phyloP scores from a whole-genome alignment of 495 filamentous ascomycete species.

The Daldinia decipiens region DNA sequence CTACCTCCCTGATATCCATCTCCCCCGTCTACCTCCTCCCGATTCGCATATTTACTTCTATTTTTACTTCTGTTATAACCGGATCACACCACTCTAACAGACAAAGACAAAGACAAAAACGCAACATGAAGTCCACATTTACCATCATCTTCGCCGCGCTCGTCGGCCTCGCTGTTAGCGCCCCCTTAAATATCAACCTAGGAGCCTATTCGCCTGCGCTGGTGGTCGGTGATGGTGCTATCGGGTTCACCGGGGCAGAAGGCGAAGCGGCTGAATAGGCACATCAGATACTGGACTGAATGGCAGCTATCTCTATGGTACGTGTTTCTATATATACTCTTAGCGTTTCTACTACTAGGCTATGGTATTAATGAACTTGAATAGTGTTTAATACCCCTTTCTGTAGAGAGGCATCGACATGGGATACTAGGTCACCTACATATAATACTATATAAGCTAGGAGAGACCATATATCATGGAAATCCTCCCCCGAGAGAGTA shows the following conservation, averaged over 20 bases:
- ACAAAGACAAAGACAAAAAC: neutral
- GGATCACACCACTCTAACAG: too few species aligned
- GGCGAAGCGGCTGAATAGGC: constrained; percentile 45
- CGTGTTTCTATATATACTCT: neutral
- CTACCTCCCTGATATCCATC: neutral
- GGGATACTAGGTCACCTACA: too few species aligned
- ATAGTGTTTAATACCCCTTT: neutral
- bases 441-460: too few species aligned
- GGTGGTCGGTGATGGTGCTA: constrained; percentile 68
- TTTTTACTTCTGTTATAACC: too few species aligned
- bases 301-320: neutral
- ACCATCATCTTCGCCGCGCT: constrained; percentile 36
- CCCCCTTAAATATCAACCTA: constrained; percentile 68
- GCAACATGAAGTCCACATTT: constrained; percentile 40
- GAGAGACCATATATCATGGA: too few species aligned
- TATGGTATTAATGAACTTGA: neutral
- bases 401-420: too few species aligned
- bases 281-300: neutral
- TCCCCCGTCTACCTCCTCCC: too few species aligned
- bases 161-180: constrained; percentile 39
- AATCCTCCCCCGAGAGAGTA: too few species aligned
- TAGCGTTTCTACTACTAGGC: neutral
- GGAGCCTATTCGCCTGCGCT: constrained; percentile 67
- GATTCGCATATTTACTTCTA: too few species aligned
- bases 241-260: constrained; percentile 58